phyloP scores from a whole-genome alignment of 2,329 filamentous ascomycete species.

The Acephala macrosclerotiorum region DNA sequence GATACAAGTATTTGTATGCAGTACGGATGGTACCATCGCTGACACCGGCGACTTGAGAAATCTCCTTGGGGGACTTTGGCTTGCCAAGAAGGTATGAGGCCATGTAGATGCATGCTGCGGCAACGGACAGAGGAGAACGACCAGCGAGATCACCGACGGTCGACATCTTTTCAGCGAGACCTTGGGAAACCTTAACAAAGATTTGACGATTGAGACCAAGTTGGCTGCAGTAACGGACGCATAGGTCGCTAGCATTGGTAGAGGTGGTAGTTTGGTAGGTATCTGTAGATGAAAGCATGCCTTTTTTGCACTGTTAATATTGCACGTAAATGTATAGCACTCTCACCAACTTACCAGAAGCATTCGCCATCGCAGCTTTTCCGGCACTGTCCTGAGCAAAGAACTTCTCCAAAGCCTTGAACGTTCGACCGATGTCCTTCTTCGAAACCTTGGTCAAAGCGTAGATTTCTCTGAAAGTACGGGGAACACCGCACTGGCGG shows the following conservation, averaged over 20 bases:
- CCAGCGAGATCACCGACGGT: constrained; percentile 81
- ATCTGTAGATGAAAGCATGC: constrained; percentile 47
- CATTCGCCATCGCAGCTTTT: constrained; percentile 54
- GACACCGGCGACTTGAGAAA: constrained; percentile 83
- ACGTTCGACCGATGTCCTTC: constrained; percentile 96
- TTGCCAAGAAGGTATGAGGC: constrained; percentile 86
- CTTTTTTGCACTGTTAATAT: constrained; percentile 43
- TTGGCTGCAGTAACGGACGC: constrained; percentile 87
- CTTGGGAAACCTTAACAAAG: constrained; percentile 81
- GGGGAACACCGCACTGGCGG: constrained; percentile 83
- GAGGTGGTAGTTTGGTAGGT: constrained; percentile 78
- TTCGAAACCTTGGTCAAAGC: constrained; percentile 92
- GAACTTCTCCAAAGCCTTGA: constrained; percentile 92
- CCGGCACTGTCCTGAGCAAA: constrained; percentile 76
- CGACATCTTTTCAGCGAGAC: constrained; percentile 79
- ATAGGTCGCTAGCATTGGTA: constrained; percentile 84
- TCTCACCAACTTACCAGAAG: constrained; percentile 57
- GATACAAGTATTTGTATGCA: constrained; percentile 89
- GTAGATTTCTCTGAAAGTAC: constrained; percentile 95
- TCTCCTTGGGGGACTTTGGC: constrained; percentile 82
- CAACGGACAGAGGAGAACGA: constrained; percentile 91
- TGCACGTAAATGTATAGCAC: constrained; percentile 33
- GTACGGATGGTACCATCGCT: constrained; percentile 97
- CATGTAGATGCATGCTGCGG: constrained; percentile 97
- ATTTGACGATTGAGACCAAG: constrained; percentile 76